Evolutionary conservation across 257 asterid genomes (phyloP).

Genomic region (Capsicum chinense): DNA sequence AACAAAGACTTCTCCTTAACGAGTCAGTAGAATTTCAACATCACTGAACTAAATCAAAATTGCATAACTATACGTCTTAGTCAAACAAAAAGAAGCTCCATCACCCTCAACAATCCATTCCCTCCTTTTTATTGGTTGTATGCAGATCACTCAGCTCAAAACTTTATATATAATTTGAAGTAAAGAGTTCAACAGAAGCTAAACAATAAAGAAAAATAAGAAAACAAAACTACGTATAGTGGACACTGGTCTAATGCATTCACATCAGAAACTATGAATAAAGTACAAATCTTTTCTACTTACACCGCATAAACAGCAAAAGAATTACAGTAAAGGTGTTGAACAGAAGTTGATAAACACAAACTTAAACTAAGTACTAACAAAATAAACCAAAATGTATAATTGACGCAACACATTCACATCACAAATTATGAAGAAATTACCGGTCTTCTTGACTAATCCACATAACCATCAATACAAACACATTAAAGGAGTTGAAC

Average conservation of each 20-base stretch:
- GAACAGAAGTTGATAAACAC: background rate
- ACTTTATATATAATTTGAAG: background rate
- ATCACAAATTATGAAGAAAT: background rate
- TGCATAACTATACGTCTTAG: background rate
- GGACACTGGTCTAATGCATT: background rate
- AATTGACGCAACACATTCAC: background rate
- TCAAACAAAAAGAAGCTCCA: background rate
- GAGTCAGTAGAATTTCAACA: background rate
- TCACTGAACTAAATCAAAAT: slow-evolving; percentile 19
- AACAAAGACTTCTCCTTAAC: background rate
- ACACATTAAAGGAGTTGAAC: background rate
- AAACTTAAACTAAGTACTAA: background rate
- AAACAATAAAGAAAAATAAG: background rate
- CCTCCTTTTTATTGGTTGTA: background rate
- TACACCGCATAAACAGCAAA: background rate
- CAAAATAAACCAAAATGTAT: background rate
- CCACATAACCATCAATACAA: background rate
- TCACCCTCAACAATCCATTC: slow-evolving; percentile 7
- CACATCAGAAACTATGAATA: background rate
- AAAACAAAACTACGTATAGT: background rate
- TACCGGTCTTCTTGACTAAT: background rate
- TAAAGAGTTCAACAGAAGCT: background rate
- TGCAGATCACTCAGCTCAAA: background rate
- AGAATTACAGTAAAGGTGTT: background rate
- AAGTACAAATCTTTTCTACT: background rate